Percentiles rank a stretch among this genome's conserved stretches.
These are phyloP conservation scores for Bathelium albidoporum DNA, from an alignment of 495 filamentous ascomycete genomes.

Conservation along the genomic window DNA sequence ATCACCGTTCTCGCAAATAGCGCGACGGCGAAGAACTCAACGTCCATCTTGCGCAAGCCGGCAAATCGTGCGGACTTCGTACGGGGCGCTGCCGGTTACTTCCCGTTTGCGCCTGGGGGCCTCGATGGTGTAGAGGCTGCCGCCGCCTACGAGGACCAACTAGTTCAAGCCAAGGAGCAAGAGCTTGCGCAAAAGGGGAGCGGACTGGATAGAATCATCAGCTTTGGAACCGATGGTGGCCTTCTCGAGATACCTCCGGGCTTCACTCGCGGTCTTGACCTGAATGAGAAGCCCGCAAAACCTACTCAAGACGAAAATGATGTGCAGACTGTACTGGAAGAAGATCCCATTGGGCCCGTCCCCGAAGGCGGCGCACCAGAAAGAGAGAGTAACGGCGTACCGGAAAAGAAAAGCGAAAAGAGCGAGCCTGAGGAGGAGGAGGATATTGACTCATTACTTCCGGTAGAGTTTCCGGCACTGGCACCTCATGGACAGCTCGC, in stretches of 20 bases:
- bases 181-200: constrained; percentile 17
- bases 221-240: constrained; percentile 64
- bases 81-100: constrained; percentile 88
- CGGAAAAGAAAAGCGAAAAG: constrained; percentile 21
- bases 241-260: constrained; percentile 78
- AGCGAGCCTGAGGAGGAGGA: constrained; percentile 49
- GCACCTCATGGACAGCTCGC: constrained; percentile 75
- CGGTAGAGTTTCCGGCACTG: constrained; percentile 84
- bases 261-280: constrained; percentile 65
- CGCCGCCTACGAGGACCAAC: constrained; percentile 62
- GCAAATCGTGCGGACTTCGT: constrained; percentile 87
- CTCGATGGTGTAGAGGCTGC: constrained; percentile 77
- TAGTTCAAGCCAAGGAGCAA: constrained; percentile 28
- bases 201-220: constrained; percentile 67
- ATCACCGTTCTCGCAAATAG: constrained; percentile 85
- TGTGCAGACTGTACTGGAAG: constrained; percentile 60
- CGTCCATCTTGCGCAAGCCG: constrained; percentile 77
- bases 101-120: constrained; percentile 90
- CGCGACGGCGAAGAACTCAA: constrained; percentile 93
- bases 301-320: constrained; percentile 49
- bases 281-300: constrained; percentile 45
- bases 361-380: constrained; percentile 34
- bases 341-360: constrained; percentile 36
- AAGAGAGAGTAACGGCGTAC: constrained; percentile 28
- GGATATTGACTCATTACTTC: constrained; percentile 83